Base-by-base conservation (phyloP, 768 basidiomycete species). In the Termitomyces eurrhizus region DNA sequence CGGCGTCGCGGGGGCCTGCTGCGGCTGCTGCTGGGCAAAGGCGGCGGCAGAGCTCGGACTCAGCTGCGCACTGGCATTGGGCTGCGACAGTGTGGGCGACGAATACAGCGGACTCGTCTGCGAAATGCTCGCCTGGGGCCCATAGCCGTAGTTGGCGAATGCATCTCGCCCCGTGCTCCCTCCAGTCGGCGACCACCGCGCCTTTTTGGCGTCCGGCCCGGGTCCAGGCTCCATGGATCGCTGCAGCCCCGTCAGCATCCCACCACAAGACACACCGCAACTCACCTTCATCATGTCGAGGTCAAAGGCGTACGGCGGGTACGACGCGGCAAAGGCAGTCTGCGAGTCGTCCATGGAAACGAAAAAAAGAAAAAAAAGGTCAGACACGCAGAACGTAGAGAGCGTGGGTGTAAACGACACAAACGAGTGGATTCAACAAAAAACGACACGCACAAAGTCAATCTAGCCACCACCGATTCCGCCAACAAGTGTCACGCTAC, bases 211-310 rank as follows among this genome's bases (percentile, higher is more conserved):
- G 74, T 92, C 90, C 65, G 89, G 90, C 68, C 89, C 90, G 68
- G 86, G 87, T 65, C 85, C 81, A 72, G 88, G 72, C 74, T 93
- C 93, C 84, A 93, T 92, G 56, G 92, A 87, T 75, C 92, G 87
- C 92, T 94, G 74, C 37, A 50, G n/a, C 7, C n/a, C 8, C 9
- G n/a, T 44, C 8, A 44, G 21, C 21, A 21, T 21, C 21, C 21
- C 21, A 21, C 21, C 21, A 21, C 21, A 21, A 21, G 21, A 21
- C 18, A 6, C 2, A 4, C 9, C 7, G 3, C 1, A 9, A 72
- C 78, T 16, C 39, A 88, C 91, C 89, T 93, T 93, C 90, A 92
- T 92, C 90, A 93, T 92, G 75, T 93, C 90, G 83, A 92, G 78
- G 71, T 92, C 90, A 77, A 92, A 89, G 60, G 74, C 77, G 82